A percentile compares a stretch with the other conserved stretches of the same genome.
Evolutionary conservation across 768 basidiomycete species (phyloP).

Genomic region (Cystobasidium onofrii): DNA sequence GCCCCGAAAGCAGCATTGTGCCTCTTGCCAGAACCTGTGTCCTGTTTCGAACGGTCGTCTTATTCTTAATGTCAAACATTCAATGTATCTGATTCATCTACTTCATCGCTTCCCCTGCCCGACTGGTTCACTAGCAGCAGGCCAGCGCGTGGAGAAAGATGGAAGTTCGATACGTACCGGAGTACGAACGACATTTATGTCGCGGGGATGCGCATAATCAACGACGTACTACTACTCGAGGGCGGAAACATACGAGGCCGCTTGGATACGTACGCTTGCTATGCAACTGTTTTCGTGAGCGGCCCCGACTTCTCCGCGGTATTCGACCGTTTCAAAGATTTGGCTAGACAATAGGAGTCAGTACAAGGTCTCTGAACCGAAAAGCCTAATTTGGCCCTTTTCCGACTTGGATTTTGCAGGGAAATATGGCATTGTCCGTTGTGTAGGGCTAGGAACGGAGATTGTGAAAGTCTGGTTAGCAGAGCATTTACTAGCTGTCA

Average conservation of each 20-base stretch:
- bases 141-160: conserved; percentile 71
- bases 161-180: conserved; percentile 76
- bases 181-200: conserved; percentile 75
- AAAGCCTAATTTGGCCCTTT: conserved; percentile 66
- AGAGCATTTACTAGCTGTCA: conserved; percentile 34
- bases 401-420: conserved; percentile 51
- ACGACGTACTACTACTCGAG: conserved; percentile 71
- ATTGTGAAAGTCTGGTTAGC: conserved; percentile 38
- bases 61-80: conserved; percentile 81
- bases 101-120: conserved; percentile 61
- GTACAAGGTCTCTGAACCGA: conserved; percentile 55
- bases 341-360: conserved; percentile 57
- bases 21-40: conserved; percentile 83
- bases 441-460: conserved; percentile 38
- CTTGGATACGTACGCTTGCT: conserved; percentile 76
- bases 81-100: conserved; percentile 52
- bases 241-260: conserved; percentile 45
- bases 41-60: conserved; percentile 73
- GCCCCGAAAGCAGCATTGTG: conserved; percentile 56
- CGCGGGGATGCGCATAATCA: conserved; percentile 58
- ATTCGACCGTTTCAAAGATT: conserved; percentile 50
- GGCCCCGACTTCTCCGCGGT: conserved; percentile 58
- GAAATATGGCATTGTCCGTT: conserved; percentile 35
- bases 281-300: conserved; percentile 74
- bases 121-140: conserved; percentile 92